phyloP scores from a whole-genome alignment of 2,329 filamentous ascomycete genomes.

The Aspergillus fijiensis region DNA sequence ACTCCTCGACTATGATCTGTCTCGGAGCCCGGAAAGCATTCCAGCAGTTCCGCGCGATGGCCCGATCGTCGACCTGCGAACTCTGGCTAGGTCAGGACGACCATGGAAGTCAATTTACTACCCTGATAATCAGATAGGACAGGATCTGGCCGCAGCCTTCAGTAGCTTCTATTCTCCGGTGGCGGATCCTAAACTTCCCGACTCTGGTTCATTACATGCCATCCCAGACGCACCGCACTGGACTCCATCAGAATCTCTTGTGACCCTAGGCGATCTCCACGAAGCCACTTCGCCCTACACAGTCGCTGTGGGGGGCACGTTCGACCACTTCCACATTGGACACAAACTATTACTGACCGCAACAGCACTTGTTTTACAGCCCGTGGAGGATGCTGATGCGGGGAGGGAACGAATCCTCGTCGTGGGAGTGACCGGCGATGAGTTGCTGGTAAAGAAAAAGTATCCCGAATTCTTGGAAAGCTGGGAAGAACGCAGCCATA shows the following conservation, averaged over 20 bases:
- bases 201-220: constrained; percentile 21
- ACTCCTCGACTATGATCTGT: constrained; percentile 63
- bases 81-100: constrained; percentile 44
- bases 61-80: constrained; percentile 51
- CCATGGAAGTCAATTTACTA: constrained; percentile 35
- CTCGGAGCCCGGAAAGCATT: constrained; percentile 23
- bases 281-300: constrained; percentile 49
- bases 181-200: constrained; percentile 13
- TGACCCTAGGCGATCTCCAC: constrained; percentile 22
- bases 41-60: constrained; percentile 36
- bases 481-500: constrained; percentile 72
- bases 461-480: constrained; percentile 76
- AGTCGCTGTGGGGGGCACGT: constrained; percentile 87
- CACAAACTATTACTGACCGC: constrained; percentile 97
- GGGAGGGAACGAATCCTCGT: constrained; percentile 60
- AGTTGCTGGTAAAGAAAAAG: constrained; percentile 84
- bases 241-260: constrained; percentile 20
- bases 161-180: constrained; percentile 30
- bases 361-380: constrained; percentile 68
- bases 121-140: constrained; percentile 28
- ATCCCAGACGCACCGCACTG: constrained; percentile 26
- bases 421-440: constrained; percentile 85
- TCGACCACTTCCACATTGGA: constrained; percentile 91
- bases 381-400: constrained; percentile 37
- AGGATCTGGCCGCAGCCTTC: constrained; percentile 32